Percentiles rank a stretch among this genome's conserved stretches.
phyloP scores from a whole-genome alignment of 169 alveolate genomes.

The Cryptosporidium felis region DNA sequence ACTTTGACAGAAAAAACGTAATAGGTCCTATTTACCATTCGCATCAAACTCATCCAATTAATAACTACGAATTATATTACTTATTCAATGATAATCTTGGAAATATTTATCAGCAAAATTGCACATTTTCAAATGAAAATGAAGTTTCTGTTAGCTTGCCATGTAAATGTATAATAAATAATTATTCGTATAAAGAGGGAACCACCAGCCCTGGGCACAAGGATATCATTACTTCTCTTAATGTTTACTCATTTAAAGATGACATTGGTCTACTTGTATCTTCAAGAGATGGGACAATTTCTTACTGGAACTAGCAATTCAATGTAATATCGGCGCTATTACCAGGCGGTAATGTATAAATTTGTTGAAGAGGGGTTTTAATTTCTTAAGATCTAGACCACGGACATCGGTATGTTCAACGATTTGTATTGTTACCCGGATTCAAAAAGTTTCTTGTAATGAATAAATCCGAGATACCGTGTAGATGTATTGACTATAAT shows the following conservation, averaged over 20 bases:
- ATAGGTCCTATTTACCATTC: constrained; percentile 37
- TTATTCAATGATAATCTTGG: constrained; percentile 41
- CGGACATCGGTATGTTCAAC: no score
- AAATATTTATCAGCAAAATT: constrained; percentile 18
- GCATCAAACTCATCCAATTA: no score
- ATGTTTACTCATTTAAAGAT: not conserved
- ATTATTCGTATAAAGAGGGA: not conserved
- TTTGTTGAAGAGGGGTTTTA: no score
- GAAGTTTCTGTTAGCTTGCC: not conserved
- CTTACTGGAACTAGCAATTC: constrained; percentile 49
- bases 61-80: no score
- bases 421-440: no score
- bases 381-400: no score
- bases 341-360: no score
- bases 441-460: no score
- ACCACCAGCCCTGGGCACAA: constrained; percentile 8
- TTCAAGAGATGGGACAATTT: constrained; percentile 62
- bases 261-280: constrained; percentile 26
- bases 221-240: constrained; percentile 33
- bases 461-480: no score
- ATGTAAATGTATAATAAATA: constrained; percentile 7
- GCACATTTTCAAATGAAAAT: not conserved
- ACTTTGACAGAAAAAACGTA: not conserved
- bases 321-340: no score
- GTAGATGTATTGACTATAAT: not conserved